Conservation (phyloP, 2,329 filamentous ascomycete genomes). For the Geosmithia putterillii region DNA sequence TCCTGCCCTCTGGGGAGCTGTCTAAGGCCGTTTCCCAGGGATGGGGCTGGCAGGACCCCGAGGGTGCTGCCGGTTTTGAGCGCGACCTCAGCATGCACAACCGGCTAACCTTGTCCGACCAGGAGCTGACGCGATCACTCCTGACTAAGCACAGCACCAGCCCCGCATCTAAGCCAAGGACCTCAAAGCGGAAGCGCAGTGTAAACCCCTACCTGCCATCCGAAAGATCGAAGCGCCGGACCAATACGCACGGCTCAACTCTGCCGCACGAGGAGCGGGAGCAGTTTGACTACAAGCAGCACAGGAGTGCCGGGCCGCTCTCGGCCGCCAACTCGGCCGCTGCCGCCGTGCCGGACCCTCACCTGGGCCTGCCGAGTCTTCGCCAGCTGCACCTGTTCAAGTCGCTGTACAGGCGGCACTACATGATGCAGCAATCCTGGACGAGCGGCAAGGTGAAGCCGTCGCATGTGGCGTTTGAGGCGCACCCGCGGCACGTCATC, state of each 20-base stretch:
- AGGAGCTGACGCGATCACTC: constrained; percentile 30
- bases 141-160: constrained; percentile 20
- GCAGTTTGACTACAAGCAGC: constrained; percentile 27
- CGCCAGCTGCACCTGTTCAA: constrained; percentile 88
- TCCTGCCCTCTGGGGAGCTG: constrained; percentile 68
- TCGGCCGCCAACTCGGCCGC: constrained; percentile 80
- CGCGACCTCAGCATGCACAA: constrained; percentile 58
- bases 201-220: constrained; percentile 28
- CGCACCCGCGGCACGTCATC: constrained; percentile 90
- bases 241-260: constrained; percentile 33
- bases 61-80: constrained; percentile 63
- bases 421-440: constrained; percentile 86
- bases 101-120: constrained; percentile 39
- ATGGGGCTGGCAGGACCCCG: constrained; percentile 94
- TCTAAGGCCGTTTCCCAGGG: constrained; percentile 78
- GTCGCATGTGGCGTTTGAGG: constrained; percentile 88
- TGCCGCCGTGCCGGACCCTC: constrained; percentile 67
- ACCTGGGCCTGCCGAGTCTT: constrained; percentile 65
- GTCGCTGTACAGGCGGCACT: constrained; percentile 84
- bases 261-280: constrained; percentile 26
- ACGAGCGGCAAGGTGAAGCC: constrained; percentile 77
- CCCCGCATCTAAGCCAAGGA: constrained; percentile 28
- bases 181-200: constrained; percentile 42
- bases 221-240: constrained; percentile 42
- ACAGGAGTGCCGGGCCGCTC: constrained; percentile 68